Base-by-base conservation (phyloP, 306 rosid species). In the Vicia faba region DNA sequence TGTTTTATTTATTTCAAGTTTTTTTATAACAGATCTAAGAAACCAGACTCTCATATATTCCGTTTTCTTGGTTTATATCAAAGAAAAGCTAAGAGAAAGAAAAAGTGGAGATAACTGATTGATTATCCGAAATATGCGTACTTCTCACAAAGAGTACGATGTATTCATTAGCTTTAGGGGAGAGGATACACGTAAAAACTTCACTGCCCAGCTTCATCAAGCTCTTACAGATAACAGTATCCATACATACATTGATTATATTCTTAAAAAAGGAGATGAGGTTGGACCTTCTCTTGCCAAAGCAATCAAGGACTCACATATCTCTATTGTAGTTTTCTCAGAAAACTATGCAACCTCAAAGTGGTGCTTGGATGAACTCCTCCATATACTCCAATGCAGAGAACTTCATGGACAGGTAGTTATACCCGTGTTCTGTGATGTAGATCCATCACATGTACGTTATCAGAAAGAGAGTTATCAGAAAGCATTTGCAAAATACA, bases 151-250 rank as follows among this genome's bases (percentile, higher is more conserved):
- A 40, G 51, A 61, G 8, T 2, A 60, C 36, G 78, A 78, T 36
- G 78, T 78, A 0, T 78, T 78, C 11, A 6, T 78, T 4, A 78
- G 56, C 12, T 78, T 78, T 16, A 53, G 82, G 31, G 78, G 78
- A 4, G 75, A 54, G 11, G 82, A 78, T 33, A 78, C 75, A 0
- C 62, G 75, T 0, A 25, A 0, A 11, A 53, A 3, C 18, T 78
- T 78, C 71, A 16, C 60, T 0, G 51, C 72, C 35, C 61, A 64
- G 33, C 83, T 74, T 29, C 2, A 3, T 0, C 0, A 11, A 1
- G 65, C 76, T 49, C 64, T 75, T 3, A 0, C 3, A 15, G 29
- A 2, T 7, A 11, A 28, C 9, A 12, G 3, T 6, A 68, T 79
- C 4, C 6, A 0, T 6, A 40, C 70, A 16, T 74, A 6, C 61